Base-by-base conservation (phyloP, 225 moss, liverwort and hornwort genomes). In the Lunularia cruciata region DNA sequence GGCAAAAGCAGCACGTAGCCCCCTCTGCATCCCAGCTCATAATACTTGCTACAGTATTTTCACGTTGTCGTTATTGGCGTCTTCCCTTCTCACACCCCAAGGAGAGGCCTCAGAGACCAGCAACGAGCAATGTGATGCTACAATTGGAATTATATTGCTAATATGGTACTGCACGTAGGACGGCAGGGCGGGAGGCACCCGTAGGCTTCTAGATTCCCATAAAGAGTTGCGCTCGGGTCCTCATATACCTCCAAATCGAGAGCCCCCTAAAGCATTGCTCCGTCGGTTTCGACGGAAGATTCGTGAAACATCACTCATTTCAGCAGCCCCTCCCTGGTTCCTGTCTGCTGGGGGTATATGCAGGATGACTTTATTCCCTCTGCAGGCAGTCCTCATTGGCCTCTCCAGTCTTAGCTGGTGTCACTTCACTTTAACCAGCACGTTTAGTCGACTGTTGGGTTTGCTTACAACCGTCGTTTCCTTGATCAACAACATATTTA, bases 111-210 rank as follows among this genome's bases (percentile, higher is more conserved):
- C 35, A 33, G 34, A 59, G 34, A 8, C 19, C n/a, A 16, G 19
- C 15, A 28, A 36, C 32, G 30, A 19, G 28, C 18, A 32, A 59
- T 15, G 28, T 31, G 57, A 59, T 15, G 58, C 58, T 59, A 36
- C 16, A 19, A 35, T 20, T 54, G 54, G 58, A 19, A 15, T 18
- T 18, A 59, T 15, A 59, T 33, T 10, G 28, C n/a, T 32, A 12
- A 59, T 59, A 26, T 59, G 58, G 15, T 56, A 19, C 28, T 32
- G 58, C 32, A 59, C 34, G 58, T 36, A 59, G 58, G 58, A 59
- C 34, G 58, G 58, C 58, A 59, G 32, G 34, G 19, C 32, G 35
- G 57, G 15, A 57, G 34, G 23, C 16, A 16, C 13, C 23, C 25
- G 13, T 57, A 57, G 57, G 57, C 30, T 33, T 31, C 58, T 33